Conservation (phyloP, 75 land plant genomes). For the Pinus taeda region DNA sequence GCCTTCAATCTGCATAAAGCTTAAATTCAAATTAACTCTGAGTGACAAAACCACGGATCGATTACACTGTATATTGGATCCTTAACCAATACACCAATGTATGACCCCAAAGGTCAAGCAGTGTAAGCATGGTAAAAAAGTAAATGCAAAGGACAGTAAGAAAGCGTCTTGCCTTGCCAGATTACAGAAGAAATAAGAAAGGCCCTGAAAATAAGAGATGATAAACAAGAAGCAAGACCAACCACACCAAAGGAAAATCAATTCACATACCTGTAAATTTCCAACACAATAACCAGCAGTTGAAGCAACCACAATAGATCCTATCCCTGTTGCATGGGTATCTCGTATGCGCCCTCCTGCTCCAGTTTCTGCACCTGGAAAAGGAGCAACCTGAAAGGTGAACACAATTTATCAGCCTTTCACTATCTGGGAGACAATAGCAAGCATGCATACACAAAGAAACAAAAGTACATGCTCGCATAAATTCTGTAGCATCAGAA, state of each 20-base stretch:
- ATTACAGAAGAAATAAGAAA: not conserved
- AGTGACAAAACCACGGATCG: too few species aligned
- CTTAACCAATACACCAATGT: too few species aligned
- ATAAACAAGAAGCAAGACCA: not conserved
- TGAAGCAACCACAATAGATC: slow-evolving; percentile 90
- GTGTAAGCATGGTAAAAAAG: not conserved
- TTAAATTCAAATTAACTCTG: not conserved
- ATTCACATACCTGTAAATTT: slow-evolving; percentile 54
- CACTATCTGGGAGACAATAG: not conserved
- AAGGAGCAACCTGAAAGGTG: slow-evolving; percentile 74
- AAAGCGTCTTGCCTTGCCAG: too few species aligned
- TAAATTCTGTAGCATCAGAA: not conserved
- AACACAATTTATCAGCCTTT: not conserved
- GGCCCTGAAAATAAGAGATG: not conserved
- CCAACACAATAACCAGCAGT: slow-evolving; percentile 98
- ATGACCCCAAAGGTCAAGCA: too few species aligned
- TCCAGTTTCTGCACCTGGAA: slow-evolving; percentile 97
- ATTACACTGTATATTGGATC: too few species aligned
- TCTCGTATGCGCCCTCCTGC: slow-evolving; percentile 96
- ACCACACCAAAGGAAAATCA: not conserved
- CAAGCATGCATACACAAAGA: not conserved
- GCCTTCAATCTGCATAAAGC: slow-evolving; percentile 53
- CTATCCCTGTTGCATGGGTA: slow-evolving; percentile 98
- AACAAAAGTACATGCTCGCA: not conserved
- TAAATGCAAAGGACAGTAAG: not conserved